phyloP scores from a whole-genome alignment of 345 rosid genomes.

The Euclidium syriacum region DNA sequence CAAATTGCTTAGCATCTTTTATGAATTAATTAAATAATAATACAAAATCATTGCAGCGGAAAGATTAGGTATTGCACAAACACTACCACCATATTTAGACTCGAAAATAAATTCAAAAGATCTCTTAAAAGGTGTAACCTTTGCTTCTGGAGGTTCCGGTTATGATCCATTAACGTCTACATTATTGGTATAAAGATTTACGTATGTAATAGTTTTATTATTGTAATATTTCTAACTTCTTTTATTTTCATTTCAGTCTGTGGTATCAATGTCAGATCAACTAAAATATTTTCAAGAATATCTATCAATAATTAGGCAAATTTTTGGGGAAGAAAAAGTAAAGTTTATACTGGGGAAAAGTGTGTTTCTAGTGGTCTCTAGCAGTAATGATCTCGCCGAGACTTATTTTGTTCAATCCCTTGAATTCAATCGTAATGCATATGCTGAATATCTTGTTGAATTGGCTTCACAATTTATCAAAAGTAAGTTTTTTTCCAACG shows the following conservation, averaged over 20 bases:
- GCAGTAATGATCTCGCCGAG: slow-evolving; percentile 27
- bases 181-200: slow-evolving; percentile 17
- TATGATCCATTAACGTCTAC: slow-evolving; percentile 25
- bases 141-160: slow-evolving; percentile 32
- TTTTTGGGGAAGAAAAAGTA: slow-evolving; percentile 23
- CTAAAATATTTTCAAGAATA: slow-evolving; percentile 26
- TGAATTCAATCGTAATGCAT: slow-evolving; percentile 6
- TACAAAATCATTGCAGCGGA: neutral
- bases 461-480: slow-evolving; percentile 15
- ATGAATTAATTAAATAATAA: neutral
- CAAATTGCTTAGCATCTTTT: neutral
- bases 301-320: slow-evolving; percentile 10
- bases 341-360: slow-evolving; percentile 20
- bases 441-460: slow-evolving; percentile 13
- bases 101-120: slow-evolving; percentile 8
- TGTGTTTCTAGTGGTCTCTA: slow-evolving; percentile 25
- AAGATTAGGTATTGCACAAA: slow-evolving; percentile 17
- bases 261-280: slow-evolving; percentile 23
- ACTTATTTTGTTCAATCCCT: slow-evolving; percentile 7
- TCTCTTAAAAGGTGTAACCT: slow-evolving; percentile 22
- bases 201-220: neutral
- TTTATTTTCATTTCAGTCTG: neutral
- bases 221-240: neutral
- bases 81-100: slow-evolving; percentile 24
- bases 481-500: neutral